Evolutionary conservation across 23 red algal species (phyloP).

Genomic region (Gracilaria caudata): DNA sequence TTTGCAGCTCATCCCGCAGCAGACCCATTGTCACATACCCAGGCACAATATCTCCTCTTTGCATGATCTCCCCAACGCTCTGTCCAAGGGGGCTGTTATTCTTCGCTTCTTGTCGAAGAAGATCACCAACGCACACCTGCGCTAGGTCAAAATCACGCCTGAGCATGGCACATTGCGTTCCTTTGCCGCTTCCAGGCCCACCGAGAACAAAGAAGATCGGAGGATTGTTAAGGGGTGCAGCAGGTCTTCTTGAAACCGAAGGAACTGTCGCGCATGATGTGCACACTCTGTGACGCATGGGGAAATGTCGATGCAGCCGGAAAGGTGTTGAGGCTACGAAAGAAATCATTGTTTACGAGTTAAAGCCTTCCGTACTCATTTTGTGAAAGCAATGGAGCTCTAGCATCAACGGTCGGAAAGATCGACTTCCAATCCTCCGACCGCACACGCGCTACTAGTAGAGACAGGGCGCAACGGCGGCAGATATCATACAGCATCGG

Average conservation of each 20-base stretch:
- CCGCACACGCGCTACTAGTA: too few relatives aligned
- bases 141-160: slow-evolving; percentile 74
- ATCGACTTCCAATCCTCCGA: not conserved
- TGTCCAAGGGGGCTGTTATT: slow-evolving; percentile 39
- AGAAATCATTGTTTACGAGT: not conserved
- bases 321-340: not conserved
- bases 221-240: not conserved
- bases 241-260: not conserved
- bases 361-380: not conserved
- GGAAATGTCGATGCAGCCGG: slow-evolving; percentile 7
- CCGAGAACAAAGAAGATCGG: slow-evolving; percentile 88
- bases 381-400: not conserved
- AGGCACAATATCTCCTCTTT: slow-evolving; percentile 90
- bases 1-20: slow-evolving; percentile 58
- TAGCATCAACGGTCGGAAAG: not conserved
- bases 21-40: slow-evolving; percentile 82
- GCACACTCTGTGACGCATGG: not conserved
- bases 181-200: slow-evolving; percentile 91
- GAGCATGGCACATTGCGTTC: slow-evolving; percentile 81
- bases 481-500: too few relatives aligned
- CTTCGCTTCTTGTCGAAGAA: slow-evolving; percentile 74
- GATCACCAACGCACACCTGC: slow-evolving; percentile 82
- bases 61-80: slow-evolving; percentile 71
- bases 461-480: too few relatives aligned
- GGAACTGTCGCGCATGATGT: not conserved